Base-by-base conservation (phyloP, 768 basidiomycete genomes). In the Hortiboletus campestris region DNA sequence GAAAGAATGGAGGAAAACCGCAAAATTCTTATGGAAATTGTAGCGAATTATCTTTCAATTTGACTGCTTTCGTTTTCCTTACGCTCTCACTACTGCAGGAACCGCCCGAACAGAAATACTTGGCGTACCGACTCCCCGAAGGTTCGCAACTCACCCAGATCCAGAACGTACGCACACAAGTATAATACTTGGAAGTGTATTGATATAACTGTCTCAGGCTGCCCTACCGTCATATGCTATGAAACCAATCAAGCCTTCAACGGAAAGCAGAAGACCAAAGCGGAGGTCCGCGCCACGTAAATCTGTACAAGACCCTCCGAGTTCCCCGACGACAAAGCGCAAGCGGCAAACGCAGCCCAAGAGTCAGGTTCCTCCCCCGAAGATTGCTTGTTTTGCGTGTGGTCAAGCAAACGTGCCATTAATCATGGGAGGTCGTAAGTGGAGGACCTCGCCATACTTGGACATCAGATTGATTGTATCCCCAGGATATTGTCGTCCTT, bases 401-500 rank as follows among this genome's bases (percentile, higher is more conserved):
- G 79, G 80, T 42, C 78, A 82, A 66, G 81, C 78, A 16, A 85
- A 88, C 63, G 88, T 90, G 14, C 89, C 89, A 8, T 75, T 91
- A n/a, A 81, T 89, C 49, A 76, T 85, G 66, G 87, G 87, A 54
- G 89, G 88, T 40, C 79, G 89, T 89, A 60, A 78, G 88, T 78
- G 36, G 43, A 35, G 19, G 10, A 7, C 12, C 25, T 14, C 38
- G 14, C 31, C 35, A 29, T 20, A 9, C 17, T n/a, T 46, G 25
- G 5, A 51, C 31, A 28, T 46, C 20, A 44, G 9, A 29, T 45
- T 50, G 34, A 58, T 39, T 19, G 10, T 43, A 32, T 45, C 28
- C 13, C 4, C 49, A 89, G 88, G 84, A 55, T 89, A 78, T 65
- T 90, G 88, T 71, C 81, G 86, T 20, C 79, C 80, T 12, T 89